Percentiles rank a stretch among this genome's conserved stretches.
Conservation (phyloP, 2,329 filamentous ascomycete species). For the Didymella arachidicola region DNA sequence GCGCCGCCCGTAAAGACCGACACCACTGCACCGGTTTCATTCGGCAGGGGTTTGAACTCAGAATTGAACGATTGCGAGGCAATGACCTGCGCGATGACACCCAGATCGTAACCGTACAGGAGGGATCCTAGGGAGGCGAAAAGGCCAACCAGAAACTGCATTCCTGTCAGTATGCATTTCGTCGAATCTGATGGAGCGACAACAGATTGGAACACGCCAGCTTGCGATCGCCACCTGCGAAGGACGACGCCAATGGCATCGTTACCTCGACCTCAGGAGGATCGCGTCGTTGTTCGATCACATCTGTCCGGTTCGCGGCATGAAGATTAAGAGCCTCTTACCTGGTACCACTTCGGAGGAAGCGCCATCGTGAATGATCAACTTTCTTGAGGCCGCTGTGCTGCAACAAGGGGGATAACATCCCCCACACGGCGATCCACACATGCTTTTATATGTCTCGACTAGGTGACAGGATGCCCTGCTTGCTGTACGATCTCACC, state of each 20-base stretch:
- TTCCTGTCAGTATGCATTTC: constrained; percentile 13
- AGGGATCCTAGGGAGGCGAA: constrained; percentile 67
- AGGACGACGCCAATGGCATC: background rate
- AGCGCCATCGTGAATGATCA: constrained; percentile 57
- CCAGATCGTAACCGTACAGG: constrained; percentile 66
- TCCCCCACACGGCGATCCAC: constrained; percentile 17
- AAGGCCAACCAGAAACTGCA: constrained; percentile 64
- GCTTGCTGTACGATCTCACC: constrained; percentile 9
- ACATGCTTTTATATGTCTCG: constrained; percentile 16
- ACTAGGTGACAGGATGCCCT: constrained; percentile 10
- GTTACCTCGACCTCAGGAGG: background rate
- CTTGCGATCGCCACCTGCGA: background rate
- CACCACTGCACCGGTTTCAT: constrained; percentile 72
- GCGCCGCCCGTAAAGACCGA: constrained; percentile 80
- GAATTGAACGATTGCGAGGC: constrained; percentile 53
- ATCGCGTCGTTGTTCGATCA: background rate
- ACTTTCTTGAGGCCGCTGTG: constrained; percentile 13
- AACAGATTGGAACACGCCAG: background rate
- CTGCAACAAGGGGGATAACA: constrained; percentile 20
- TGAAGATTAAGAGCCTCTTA: constrained; percentile 32
- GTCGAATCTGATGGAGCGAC: background rate
- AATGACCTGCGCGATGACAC: constrained; percentile 67
- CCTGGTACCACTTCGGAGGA: constrained; percentile 66
- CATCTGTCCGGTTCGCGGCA: background rate
- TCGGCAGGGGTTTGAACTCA: constrained; percentile 51